Base-by-base conservation (phyloP, 2,329 filamentous ascomycete genomes). In the Alternaria novae-zelandiae region DNA sequence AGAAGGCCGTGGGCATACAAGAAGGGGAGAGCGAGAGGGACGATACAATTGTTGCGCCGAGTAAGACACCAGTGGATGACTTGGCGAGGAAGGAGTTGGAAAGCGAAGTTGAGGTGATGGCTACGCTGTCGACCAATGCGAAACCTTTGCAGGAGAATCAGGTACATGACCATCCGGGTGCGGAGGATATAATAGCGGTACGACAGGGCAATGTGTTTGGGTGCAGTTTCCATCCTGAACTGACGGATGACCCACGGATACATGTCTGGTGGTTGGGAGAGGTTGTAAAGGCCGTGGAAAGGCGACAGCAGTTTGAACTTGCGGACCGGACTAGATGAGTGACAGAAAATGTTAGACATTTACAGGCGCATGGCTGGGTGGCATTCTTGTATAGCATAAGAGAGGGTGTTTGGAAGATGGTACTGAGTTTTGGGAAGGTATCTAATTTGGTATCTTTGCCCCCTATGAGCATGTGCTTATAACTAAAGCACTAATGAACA, bases 161-260 rank as follows among this genome's bases (percentile, higher is more conserved):
- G 21, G 81, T 82, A 46, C 83, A 83, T 10, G 79, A 83, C n/a
- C 78, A 83, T 25, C 78, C 82, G 6, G 78, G 81, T 15, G 81
- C 80, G 17, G 84, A 86, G 46, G 86, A 97, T 70, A 95, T 98
- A 55, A 89, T 98, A 54, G 95, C 95, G 0, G 93, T 98, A 32
- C 86, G 88, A 68, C 94, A 98, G 81, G 93, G 91, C 1, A 97
- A 97, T 79, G 91, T 97, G 0, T 91, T 98, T 72, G 96, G 94
- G 5, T 97, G 92, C 4, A 97, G 94, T 74, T 99, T 98, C 77
- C 96, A 98, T 74, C 96, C 96, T 0, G 96, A 99, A 80, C 80
- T 99, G 79, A 98, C 95, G 0, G 87, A 89, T 8, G 96, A 99
- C 82, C 84, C 89, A 60, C 87, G 96, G 59, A 96, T 98, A 74